Evolutionary conservation across 1,284 basidiomycete species (phyloP).

Genomic region (Cerrena zonata): DNA sequence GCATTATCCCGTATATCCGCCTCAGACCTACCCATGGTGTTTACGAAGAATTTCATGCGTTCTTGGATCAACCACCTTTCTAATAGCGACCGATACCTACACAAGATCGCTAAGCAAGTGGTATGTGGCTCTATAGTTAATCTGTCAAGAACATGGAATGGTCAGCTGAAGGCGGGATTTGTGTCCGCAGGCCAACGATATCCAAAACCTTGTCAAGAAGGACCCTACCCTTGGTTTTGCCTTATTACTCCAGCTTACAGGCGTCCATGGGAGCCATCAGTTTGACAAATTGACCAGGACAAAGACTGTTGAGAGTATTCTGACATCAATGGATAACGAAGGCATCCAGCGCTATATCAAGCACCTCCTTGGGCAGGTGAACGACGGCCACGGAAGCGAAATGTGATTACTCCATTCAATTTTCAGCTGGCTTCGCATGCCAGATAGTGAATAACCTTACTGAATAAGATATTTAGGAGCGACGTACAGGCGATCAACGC

Average conservation of each 20-base stretch:
- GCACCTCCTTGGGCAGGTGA: slow-evolving; percentile 63
- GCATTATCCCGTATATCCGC: slow-evolving; percentile 67
- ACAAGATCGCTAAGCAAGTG: slow-evolving; percentile 80
- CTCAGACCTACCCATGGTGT: slow-evolving; percentile 75
- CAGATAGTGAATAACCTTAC: slow-evolving; percentile 4
- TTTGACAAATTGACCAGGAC: slow-evolving; percentile 91
- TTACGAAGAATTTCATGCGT: slow-evolving; percentile 94
- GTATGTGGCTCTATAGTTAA: slow-evolving; percentile 36
- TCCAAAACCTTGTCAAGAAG: slow-evolving; percentile 70
- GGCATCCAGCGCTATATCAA: slow-evolving; percentile 78
- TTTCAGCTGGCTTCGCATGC: slow-evolving; percentile 11
- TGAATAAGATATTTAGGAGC: slow-evolving; percentile 31
- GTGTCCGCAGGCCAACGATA: slow-evolving; percentile 55
- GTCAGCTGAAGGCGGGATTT: background rate
- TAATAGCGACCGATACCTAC: slow-evolving; percentile 79
- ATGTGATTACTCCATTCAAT: slow-evolving; percentile 32
- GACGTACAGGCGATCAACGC: slow-evolving; percentile 46
- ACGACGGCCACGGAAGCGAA: slow-evolving; percentile 39
- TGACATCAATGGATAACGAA: slow-evolving; percentile 68
- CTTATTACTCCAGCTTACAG: slow-evolving; percentile 81
- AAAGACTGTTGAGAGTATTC: slow-evolving; percentile 85
- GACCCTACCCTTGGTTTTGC: slow-evolving; percentile 81
- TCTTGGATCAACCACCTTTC: slow-evolving; percentile 95
- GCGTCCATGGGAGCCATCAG: slow-evolving; percentile 79
- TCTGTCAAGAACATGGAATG: slow-evolving; percentile 6